Base-by-base conservation (phyloP, 2,329 filamentous ascomycete species). In the Diaporthe citriasiana region DNA sequence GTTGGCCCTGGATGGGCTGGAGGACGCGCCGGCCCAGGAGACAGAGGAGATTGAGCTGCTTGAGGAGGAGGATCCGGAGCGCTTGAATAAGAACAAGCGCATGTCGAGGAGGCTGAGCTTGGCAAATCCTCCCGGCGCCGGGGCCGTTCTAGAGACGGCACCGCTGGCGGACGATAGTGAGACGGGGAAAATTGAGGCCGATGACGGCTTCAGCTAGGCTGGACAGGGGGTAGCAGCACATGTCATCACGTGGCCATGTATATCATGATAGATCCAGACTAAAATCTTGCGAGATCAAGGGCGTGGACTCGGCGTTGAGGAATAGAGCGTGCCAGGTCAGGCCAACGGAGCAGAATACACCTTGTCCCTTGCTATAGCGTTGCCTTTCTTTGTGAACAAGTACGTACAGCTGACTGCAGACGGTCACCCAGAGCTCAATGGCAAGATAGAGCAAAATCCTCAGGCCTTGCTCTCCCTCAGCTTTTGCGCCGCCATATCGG, bases 81-180 rank as follows among this genome's bases (percentile, higher is more conserved):
- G 88, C 27, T 83, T 92, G 30, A 88, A 89, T 66, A 82, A 84
- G 65, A 74, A 68, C 45, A 75, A 74, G 68, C 84, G 87, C 35
- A 84, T 84, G 71, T 87, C 89, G 4, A 83, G 89, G 78, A 86
- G 91, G 74, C 85, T 86, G 74, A 93, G 91, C 76, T 81, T 89
- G 42, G 86, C 89, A 63, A 86, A 84, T 60, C 81, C 77, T 76
- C 78, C 57, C 51, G 78, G 75, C 22, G 78, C 76, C 0, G 77
- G 77, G 13, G 76, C 75, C 12, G 77, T 74, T 17, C 73, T 83
- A 35, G 82, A 83, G 75, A 81, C 81, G 56, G 81, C 81, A 25
- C 82, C 82, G 15, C 72, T 78, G 13, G 70, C 51, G 19, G 73
- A 74, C 51, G 60, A 55, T 10, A 42, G 19, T 25, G 70, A 71